Evolutionary conservation across 192 early-diverging fungal genomes (phyloP).

Genomic region (Entomortierella chlamydospora): DNA sequence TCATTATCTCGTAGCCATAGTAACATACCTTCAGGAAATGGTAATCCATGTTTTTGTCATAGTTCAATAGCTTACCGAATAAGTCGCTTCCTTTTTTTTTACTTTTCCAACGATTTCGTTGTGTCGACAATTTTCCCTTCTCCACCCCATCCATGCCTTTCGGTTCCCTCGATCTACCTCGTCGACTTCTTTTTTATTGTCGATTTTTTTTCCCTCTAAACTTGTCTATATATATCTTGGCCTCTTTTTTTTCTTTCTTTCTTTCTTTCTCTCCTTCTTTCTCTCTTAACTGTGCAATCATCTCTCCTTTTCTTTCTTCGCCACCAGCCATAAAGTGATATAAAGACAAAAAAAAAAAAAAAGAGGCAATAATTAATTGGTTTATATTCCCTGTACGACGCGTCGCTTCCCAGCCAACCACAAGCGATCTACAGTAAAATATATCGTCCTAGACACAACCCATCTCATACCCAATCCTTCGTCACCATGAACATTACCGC

Average conservation of each 20-base stretch:
- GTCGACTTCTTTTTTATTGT: neutral
- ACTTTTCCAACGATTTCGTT: neutral
- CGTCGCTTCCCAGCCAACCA: conserved; percentile 8
- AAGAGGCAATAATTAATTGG: neutral
- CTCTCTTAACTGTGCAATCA: neutral
- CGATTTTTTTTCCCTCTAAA: neutral
- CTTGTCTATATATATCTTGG: neutral
- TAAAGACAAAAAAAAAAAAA: no score
- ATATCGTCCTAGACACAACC: neutral
- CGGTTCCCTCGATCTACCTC: neutral
- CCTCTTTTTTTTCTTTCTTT: neutral
- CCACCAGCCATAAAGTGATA: no score
- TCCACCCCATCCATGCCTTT: no score
- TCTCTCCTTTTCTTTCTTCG: neutral
- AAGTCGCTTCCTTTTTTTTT: neutral
- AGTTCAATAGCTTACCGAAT: no score
- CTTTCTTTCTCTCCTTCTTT: neutral
- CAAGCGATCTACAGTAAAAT: neutral
- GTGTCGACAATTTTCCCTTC: neutral
- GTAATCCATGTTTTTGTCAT: no score
- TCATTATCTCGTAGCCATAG: no score
- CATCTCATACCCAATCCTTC: neutral
- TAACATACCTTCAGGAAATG: no score
- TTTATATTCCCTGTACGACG: conserved; percentile 1
- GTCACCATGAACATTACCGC: conserved; percentile 42